Percentiles rank a stretch among this genome's conserved stretches.
Evolutionary conservation across 2,329 filamentous ascomycete genomes (phyloP).

Genomic region (Tympanopsis confertula): DNA sequence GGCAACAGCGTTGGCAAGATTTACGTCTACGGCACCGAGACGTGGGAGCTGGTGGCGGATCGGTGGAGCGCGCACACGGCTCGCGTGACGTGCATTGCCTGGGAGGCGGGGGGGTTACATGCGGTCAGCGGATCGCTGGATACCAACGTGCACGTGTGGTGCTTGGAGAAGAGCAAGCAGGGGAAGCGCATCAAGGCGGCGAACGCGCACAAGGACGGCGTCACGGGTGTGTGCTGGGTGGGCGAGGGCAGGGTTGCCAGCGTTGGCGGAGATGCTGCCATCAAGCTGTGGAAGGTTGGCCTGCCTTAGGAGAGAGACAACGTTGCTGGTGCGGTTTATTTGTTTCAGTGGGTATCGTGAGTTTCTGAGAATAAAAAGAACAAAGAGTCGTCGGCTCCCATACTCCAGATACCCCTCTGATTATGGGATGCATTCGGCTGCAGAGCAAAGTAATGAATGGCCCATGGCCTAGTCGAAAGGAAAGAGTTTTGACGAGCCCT

Average conservation of each 20-base stretch:
- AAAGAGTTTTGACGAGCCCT: slow-evolving; percentile 1
- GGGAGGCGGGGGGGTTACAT: slow-evolving; percentile 68
- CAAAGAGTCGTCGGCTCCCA: no score
- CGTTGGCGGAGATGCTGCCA: slow-evolving; percentile 73
- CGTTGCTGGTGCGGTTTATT: no score
- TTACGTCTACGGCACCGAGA: slow-evolving; percentile 57
- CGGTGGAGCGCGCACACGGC: slow-evolving; percentile 51
- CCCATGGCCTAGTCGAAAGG: no score
- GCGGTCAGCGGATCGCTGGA: slow-evolving; percentile 78
- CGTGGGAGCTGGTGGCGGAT: slow-evolving; percentile 68
- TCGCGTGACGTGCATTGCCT: slow-evolving; percentile 48
- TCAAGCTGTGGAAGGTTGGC: slow-evolving; percentile 76
- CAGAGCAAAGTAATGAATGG: background rate
- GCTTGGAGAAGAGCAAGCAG: slow-evolving; percentile 56
- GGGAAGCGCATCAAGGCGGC: slow-evolving; percentile 72
- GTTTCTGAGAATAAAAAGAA: no score
- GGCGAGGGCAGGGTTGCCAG: slow-evolving; percentile 59
- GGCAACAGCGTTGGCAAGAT: slow-evolving; percentile 83
- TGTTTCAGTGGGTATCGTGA: no score
- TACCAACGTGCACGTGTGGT: slow-evolving; percentile 90
- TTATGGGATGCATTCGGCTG: no score
- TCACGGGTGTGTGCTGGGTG: slow-evolving; percentile 77
- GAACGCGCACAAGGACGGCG: slow-evolving; percentile 93
- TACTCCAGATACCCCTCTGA: no score
- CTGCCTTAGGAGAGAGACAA: slow-evolving; percentile 27